Conservation (phyloP, 1,284 basidiomycete genomes). For the Boletus smithii region DNA sequence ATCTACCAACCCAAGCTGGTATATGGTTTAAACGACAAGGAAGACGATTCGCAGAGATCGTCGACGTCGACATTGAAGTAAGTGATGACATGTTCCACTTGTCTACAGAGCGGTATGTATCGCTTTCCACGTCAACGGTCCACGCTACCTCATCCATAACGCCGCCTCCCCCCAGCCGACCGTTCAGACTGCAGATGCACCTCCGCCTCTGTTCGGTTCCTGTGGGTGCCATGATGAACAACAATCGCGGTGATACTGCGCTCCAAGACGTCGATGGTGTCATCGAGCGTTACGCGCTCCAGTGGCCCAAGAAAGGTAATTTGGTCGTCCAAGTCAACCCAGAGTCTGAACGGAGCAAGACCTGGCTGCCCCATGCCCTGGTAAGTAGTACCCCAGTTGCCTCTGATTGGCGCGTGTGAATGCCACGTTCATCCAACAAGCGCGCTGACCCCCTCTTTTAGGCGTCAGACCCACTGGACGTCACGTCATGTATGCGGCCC, state of each 20-base stretch:
- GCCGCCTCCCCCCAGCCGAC: background rate
- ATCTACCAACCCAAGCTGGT: constrained; percentile 20
- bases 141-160: background rate
- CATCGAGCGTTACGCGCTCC: constrained; percentile 3
- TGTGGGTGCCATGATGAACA: background rate
- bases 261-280: constrained; percentile 7
- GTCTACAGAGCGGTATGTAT: constrained; percentile 19
- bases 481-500: constrained; percentile 27
- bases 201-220: constrained; percentile 26
- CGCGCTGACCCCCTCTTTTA: constrained; percentile 2
- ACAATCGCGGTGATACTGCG: background rate
- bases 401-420: background rate
- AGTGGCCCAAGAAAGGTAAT: constrained; percentile 28
- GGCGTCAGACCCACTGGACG: constrained; percentile 26
- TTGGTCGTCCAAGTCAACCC: constrained; percentile 32
- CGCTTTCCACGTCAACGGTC: background rate
- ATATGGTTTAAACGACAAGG: constrained; percentile 29
- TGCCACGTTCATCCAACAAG: too few species aligned
- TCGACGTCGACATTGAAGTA: constrained; percentile 24
- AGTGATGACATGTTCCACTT: constrained; percentile 22
- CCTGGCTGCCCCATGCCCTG: constrained; percentile 30
- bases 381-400: constrained; percentile 19
- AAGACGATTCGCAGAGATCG: constrained; percentile 18
- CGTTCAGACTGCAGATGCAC: constrained; percentile 18
- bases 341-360: constrained; percentile 20